A percentile compares a stretch with the other conserved stretches of the same genome.
phyloP scores from a whole-genome alignment of 306 rosid genomes.

The Ammopiptanthus mongolicus region DNA sequence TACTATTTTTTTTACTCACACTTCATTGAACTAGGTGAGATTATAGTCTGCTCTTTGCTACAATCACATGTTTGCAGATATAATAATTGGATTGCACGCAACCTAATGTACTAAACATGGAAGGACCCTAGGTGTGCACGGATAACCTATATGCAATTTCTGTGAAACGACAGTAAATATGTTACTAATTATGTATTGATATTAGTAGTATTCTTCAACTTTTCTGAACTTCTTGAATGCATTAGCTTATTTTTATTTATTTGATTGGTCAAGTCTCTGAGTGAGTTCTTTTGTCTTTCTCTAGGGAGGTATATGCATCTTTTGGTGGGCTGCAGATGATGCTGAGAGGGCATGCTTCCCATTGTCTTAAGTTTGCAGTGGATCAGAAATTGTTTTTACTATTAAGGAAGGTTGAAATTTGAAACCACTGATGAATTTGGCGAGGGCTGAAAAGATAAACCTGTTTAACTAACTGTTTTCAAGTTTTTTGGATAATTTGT shows the following conservation, averaged over 20 bases:
- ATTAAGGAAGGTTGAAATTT: constrained; percentile 48
- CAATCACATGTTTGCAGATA: not conserved
- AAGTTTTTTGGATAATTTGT: not conserved
- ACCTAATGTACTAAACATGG: not conserved
- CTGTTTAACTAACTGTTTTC: not conserved
- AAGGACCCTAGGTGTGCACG: not conserved
- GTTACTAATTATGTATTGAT: not conserved
- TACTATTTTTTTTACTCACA: not conserved
- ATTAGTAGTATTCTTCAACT: not conserved
- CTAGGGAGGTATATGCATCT: constrained; percentile 73
- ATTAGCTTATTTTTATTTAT: not conserved
- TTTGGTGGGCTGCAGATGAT: constrained; percentile 89
- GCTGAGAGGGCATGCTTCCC: constrained; percentile 65
- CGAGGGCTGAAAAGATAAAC: not conserved
- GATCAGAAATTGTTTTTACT: constrained; percentile 76
- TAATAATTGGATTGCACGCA: not conserved
- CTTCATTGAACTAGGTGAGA: not conserved
- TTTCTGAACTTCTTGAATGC: not conserved
- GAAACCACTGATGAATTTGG: constrained; percentile 1
- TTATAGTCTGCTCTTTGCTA: not conserved
- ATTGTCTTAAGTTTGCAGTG: constrained; percentile 47
- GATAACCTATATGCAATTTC: too few relatives aligned
- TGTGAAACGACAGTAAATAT: not conserved
- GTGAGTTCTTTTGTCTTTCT: constrained; percentile 6
- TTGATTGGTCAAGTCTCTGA: not conserved